Conservation (phyloP, 2,329 filamentous ascomycete species). For the Exophiala dermatitidis region DNA sequence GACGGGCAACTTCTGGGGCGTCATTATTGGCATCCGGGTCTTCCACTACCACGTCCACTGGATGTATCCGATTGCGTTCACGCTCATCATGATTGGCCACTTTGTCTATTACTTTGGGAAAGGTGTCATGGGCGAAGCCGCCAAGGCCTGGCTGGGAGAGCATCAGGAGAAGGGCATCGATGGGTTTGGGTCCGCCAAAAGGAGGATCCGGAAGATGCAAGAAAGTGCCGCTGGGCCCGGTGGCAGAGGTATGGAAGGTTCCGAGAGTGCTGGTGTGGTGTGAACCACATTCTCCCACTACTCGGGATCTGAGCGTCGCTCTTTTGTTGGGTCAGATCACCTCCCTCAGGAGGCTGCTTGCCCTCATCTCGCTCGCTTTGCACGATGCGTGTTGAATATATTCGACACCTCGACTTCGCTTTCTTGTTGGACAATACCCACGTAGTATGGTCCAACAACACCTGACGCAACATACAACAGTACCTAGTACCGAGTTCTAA, state of each 20-base stretch:
- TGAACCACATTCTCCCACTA: neutral
- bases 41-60: constrained; percentile 75
- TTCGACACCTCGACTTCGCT: no score
- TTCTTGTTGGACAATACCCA: no score
- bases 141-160: constrained; percentile 90
- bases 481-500: no score
- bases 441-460: no score
- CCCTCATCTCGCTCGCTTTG: no score
- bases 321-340: no score
- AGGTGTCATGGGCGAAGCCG: constrained; percentile 72
- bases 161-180: constrained; percentile 75
- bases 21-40: constrained; percentile 82
- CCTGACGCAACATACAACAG: no score
- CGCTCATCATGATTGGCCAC: constrained; percentile 79
- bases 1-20: constrained; percentile 95
- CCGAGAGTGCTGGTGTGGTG: constrained; percentile 22
- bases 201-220: constrained; percentile 47
- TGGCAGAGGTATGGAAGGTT: constrained; percentile 20
- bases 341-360: no score
- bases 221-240: constrained; percentile 11
- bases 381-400: no score
- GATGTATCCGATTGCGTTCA: constrained; percentile 93
- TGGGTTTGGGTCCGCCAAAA: constrained; percentile 78
- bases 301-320: no score
- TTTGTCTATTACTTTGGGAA: constrained; percentile 82